Conservation (phyloP, 2,329 filamentous ascomycete genomes). For the Penicillium sp. region DNA sequence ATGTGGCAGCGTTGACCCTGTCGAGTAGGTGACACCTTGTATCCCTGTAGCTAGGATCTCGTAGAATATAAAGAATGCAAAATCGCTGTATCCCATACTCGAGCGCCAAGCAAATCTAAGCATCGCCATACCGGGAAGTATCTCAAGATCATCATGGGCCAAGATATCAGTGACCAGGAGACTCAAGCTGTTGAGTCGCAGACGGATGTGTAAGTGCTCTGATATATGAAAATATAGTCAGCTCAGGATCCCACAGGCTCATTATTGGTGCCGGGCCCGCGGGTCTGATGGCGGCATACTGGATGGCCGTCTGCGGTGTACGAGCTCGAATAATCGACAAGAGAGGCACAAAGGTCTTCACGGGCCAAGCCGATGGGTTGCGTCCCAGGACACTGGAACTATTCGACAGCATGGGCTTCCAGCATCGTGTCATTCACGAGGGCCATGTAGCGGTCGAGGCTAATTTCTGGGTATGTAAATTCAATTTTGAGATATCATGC, state of each 20-base stretch:
- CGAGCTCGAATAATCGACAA: slow-evolving; percentile 55
- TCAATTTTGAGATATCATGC: neutral
- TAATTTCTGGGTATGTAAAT: slow-evolving; percentile 47
- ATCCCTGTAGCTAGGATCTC: neutral
- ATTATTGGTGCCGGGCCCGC: slow-evolving; percentile 58
- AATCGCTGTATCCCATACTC: neutral
- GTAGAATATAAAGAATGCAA: neutral
- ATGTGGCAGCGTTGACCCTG: neutral
- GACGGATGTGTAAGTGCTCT: slow-evolving; percentile 21
- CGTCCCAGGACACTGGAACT: slow-evolving; percentile 47
- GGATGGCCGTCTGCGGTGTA: slow-evolving; percentile 55
- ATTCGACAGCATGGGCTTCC: slow-evolving; percentile 72
- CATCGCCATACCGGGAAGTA: neutral
- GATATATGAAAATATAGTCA: neutral
- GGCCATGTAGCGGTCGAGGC: slow-evolving; percentile 72
- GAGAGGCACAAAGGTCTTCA: slow-evolving; percentile 41
- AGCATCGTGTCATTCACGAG: slow-evolving; percentile 66
- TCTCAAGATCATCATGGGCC: neutral
- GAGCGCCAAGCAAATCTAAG: neutral
- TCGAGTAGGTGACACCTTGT: neutral
- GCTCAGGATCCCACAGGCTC: slow-evolving; percentile 15
- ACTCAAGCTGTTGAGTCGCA: slow-evolving; percentile 8
- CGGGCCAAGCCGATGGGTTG: slow-evolving; percentile 32
- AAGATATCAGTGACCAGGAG: neutral
- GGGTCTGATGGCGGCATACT: slow-evolving; percentile 55